Base-by-base conservation (phyloP, 805 yeast genomes). In the Saccharomycopsis sp. region DNA sequence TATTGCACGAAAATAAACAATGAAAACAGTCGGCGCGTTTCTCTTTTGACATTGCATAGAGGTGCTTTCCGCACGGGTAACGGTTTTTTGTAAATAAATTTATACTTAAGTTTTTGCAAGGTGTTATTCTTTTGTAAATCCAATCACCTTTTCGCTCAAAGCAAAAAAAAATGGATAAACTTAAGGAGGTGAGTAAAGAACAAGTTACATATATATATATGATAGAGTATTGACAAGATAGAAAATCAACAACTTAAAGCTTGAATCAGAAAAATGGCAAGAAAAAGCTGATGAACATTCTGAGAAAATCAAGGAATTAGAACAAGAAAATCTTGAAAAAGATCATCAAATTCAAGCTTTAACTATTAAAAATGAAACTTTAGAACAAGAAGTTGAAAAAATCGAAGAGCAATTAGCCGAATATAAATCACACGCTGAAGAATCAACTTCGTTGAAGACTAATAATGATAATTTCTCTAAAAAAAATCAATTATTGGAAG, bases 201-300 rank as follows among this genome's bases (percentile, higher is more conserved):
- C 7, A 8, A 16, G 5, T 39, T 19, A 22, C 5, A 35, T 9
- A 13, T 11, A 7, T 35, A 22, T 7, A 11, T 5, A 7, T 35
- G 13, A 21, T 22, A 17, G 6, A 16, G n/a, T 27, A 38, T 7
- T n/a, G 14, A 38, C 13, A 17, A n/a, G n/a, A 19, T 53, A 85
- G 94, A 88, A 87, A 77, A 72, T 88, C 71, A 81, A 72, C 74
- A 80, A 80, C 68, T 79, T 93, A 66, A 89, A 90, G 70, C 73
- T 85, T 59, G 97, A 93, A 64, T 90, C 96, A 55, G 98, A 93
- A 72, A 73, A 82, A 58, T 94, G 98, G 87, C 96, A 90, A 72
- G 96, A 87, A 65, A 86, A 88, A 73, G 81, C 93, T 51, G 98
- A 93, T 61, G 96, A 85, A 59, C 76, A 85, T 59, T 68, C 79